These are phyloP conservation scores for Stagonosporopsis cucurbitacearum DNA, from an alignment of 2,329 filamentous ascomycete genomes.

Conservation along the genomic window DNA sequence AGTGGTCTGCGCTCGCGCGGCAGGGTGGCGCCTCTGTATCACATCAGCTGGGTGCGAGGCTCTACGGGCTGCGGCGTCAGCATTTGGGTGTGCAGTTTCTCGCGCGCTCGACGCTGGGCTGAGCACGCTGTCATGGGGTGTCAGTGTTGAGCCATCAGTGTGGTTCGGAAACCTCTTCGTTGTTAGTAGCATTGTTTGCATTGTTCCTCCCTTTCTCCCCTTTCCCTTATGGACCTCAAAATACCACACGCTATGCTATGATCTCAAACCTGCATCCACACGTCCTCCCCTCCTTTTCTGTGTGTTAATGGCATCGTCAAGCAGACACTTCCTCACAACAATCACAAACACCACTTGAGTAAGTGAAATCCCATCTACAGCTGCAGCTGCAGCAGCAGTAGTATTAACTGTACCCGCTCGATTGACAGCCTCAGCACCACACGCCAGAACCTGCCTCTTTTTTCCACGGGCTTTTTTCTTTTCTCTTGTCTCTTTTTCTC, in stretches of 20 bases:
- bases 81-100: conserved; percentile 10
- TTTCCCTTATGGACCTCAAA: background rate
- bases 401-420: conserved; percentile 2
- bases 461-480: conserved; percentile 2
- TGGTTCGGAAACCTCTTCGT: background rate
- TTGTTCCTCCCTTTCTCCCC: background rate
- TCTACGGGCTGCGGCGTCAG: conserved; percentile 12
- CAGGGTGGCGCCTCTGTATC: conserved; percentile 7
- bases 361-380: too few species aligned
- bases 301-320: too few species aligned
- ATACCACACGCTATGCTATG: background rate
- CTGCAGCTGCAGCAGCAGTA: too few species aligned
- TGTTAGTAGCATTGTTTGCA: conserved; percentile 10
- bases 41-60: conserved; percentile 14
- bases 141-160: background rate
- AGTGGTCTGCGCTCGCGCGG: background rate
- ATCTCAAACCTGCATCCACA: background rate
- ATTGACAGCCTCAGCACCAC: conserved; percentile 6
- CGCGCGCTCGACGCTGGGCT: conserved; percentile 6
- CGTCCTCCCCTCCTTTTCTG: too few species aligned
- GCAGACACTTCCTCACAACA: too few species aligned
- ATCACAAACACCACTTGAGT: too few species aligned
- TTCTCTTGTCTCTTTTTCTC: too few species aligned
- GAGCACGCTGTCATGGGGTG: background rate
- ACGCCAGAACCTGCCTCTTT: conserved; percentile 16